Base-by-base conservation (phyloP, 1,284 basidiomycete genomes). In the Rhodotorula mucilaginosa region DNA sequence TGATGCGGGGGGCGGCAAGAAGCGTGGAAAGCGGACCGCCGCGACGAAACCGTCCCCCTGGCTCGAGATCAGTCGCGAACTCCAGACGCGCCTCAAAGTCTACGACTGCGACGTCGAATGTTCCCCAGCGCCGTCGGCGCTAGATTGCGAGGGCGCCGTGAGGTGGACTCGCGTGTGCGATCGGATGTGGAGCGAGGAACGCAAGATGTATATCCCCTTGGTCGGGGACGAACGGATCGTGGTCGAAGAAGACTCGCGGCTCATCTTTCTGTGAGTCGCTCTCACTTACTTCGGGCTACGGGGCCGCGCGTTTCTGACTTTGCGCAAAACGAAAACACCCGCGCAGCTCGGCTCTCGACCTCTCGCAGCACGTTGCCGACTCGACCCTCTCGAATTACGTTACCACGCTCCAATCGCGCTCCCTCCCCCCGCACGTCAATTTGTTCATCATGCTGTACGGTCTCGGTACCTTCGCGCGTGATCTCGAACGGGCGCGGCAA, bases 401-500 rank as follows among this genome's bases (percentile, higher is more conserved):
- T n/a, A 13, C 52, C 16, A n/a, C 49, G 7, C 19, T 76, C 47
- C 73, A 72, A 39, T 21, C 67, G 8, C 61, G 47, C 12, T 39
- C 12, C 39, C 49, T 76, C 29, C 61, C 70, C 2, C 34, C 63
- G 19, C 69, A 71, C 62, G 54, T 67, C 51, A 67, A 74, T 51
- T 67, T 76, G 58, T 74, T 76, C 64, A 49, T 76, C 31, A 63
- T 76, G 39, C 44, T 71, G 4, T 71, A n/a, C 29, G 74, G 74
- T 6, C 59, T 76, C 34, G 2, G 29, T 19, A 4, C 61, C 18
- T 64, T 76, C 51, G 68, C 46, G 19, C 47, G 64, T 51, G 67
- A 76, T 44, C 52, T 72, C 31, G 61, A 67, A 34, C 56, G 62
- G 5, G 70, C 65, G 21, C 18, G 65, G 29, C 65, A 72, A 29